Evolutionary conservation across 228 moss, liverwort and hornwort species (phyloP).

Genomic region (Sphagnum fallax): DNA sequence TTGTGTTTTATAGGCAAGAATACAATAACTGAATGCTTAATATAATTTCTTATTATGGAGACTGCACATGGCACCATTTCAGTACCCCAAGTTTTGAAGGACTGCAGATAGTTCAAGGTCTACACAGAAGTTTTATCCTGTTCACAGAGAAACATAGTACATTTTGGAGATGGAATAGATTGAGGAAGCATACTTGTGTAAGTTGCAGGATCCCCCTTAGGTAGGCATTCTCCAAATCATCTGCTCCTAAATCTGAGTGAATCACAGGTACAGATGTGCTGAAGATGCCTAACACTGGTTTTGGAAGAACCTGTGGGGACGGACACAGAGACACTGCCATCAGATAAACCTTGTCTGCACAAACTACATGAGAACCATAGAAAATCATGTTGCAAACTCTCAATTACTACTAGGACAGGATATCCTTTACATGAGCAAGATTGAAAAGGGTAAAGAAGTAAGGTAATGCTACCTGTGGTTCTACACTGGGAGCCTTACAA

Average conservation of each 20-base stretch:
- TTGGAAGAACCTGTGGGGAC: conserved; percentile 52
- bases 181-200: conserved; percentile 46
- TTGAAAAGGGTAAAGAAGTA: too few species aligned
- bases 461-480: conserved; percentile 35
- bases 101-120: too few species aligned
- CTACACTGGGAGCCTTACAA: conserved; percentile 63
- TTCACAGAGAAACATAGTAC: too few species aligned
- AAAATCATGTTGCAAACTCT: too few species aligned
- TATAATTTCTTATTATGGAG: too few species aligned
- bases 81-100: too few species aligned
- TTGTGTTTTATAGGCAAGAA: too few species aligned
- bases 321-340: background rate
- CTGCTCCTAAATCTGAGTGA: conserved; percentile 87
- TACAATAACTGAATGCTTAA: background rate
- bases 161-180: too few species aligned
- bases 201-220: conserved; percentile 56
- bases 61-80: background rate
- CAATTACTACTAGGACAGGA: too few species aligned
- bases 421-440: too few species aligned
- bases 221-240: conserved; percentile 79
- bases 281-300: conserved; percentile 69
- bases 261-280: conserved; percentile 65
- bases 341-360: background rate
- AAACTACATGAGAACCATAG: background rate
- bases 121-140: too few species aligned